phyloP scores from a whole-genome alignment of 2,329 filamentous ascomycete species.

The Aureobasidium sp. region DNA sequence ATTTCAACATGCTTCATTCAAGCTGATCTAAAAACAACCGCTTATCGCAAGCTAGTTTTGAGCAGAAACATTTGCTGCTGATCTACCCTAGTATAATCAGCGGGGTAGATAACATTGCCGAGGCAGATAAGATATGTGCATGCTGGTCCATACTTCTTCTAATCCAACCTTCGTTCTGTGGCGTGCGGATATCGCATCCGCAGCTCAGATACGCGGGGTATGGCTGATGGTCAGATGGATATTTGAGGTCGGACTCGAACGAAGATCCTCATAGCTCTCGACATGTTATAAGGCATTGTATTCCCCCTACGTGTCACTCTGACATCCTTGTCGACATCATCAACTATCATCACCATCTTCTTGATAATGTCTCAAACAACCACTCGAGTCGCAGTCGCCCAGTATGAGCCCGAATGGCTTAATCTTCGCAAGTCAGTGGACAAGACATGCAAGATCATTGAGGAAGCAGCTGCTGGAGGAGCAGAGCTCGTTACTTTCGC shows the following conservation, averaged over 20 bases:
- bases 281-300: background rate
- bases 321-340: background rate
- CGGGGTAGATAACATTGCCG: background rate
- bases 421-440: constrained; percentile 48
- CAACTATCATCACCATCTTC: background rate
- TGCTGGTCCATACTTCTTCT: background rate
- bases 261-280: background rate
- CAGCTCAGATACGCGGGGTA: background rate
- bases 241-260: background rate
- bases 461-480: constrained; percentile 46
- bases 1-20: background rate
- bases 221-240: background rate
- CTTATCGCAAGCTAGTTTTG: too few species aligned
- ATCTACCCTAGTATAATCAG: background rate
- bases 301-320: background rate
- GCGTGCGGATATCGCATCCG: background rate
- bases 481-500: constrained; percentile 48
- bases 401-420: constrained; percentile 55
- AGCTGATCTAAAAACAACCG: background rate
- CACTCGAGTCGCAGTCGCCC: constrained; percentile 42
- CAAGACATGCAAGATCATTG: constrained; percentile 53
- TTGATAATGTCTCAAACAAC: background rate
- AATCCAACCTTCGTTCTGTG: background rate
- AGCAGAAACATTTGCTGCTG: too few species aligned
- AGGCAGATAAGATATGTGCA: background rate